Base-by-base conservation (phyloP, 2,329 filamentous ascomycete genomes). In the Exophiala bonariae region DNA sequence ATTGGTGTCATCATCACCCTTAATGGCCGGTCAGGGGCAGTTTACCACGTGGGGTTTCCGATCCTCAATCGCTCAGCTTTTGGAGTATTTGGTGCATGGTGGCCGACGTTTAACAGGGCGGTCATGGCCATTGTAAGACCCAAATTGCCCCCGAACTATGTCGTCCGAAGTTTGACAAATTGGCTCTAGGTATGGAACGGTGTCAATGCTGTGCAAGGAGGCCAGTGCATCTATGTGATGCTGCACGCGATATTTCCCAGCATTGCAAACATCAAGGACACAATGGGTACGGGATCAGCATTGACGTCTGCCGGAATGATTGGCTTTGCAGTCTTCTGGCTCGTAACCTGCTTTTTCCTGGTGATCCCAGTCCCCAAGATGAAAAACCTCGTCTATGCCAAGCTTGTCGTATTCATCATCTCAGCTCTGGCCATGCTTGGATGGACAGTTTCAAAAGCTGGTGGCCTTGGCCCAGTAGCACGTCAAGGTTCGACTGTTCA, bases 31-130 rank as follows among this genome's bases (percentile, higher is more conserved):
- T 62, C 66, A 10, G 71, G 71, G 4, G 70, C 70, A 1, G 64
- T 67, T 18, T 75, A 75, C 53, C 69, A 73, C 37, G 64, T 75
- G 19, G 63, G 64, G 0, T 75, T 65, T 49, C 70, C 72, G 5
- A 66, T 74, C 5, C 48, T 73, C 13, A 69, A 65, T 55, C 66
- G 73, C 31, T 59, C 69, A 1, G 63, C 68, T 1, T 76, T 74
- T 53, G 73, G 73, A 4, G 56, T 72, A 1, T 74, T 67, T 49
- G 72, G 72, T 18, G 69, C 70, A 0, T 66, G 66, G 57, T 76
- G 72, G 71, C 72, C 72, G 2, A 50, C 48, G 6, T 44, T 56
- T 38, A 54, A 54, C 47, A 62, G 72, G 14, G 72, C 69, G 5
- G 66, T 70, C 11, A 72, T 74, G 69, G 63, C 70, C 2, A 68